phyloP scores from a whole-genome alignment of 805 yeast genomes.

The Lipomyces starkeyi region DNA sequence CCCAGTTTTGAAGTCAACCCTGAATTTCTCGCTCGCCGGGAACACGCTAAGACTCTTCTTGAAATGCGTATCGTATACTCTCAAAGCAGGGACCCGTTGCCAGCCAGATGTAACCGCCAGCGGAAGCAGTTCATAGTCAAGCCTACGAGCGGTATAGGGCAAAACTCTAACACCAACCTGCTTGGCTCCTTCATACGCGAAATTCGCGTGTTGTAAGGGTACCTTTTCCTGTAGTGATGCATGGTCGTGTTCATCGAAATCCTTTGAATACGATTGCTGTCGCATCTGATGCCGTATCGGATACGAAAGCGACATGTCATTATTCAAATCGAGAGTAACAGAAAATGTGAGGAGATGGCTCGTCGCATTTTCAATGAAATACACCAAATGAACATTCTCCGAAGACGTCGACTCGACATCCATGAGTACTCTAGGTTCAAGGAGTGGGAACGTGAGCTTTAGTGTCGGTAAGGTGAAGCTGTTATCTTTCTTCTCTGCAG shows the following conservation, averaged over 20 bases:
- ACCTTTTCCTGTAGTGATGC: not conserved
- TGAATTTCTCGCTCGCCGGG: constrained; percentile 49
- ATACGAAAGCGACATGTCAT: constrained; percentile 37
- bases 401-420: constrained; percentile 40
- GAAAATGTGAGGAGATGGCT: constrained; percentile 69
- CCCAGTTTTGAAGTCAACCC: constrained; percentile 36
- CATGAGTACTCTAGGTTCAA: constrained; percentile 72
- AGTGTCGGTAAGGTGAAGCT: constrained; percentile 47
- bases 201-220: constrained; percentile 40
- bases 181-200: constrained; percentile 50
- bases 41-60: constrained; percentile 64
- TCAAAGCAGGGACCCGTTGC: constrained; percentile 61
- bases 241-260: constrained; percentile 1
- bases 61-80: constrained; percentile 71
- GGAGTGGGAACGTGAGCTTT: constrained; percentile 63
- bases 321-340: constrained; percentile 52
- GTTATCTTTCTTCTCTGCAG: constrained; percentile 18
- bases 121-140: constrained; percentile 44
- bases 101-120: constrained; percentile 40
- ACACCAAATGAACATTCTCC: constrained; percentile 49
- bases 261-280: constrained; percentile 28
- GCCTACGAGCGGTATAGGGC: constrained; percentile 60
- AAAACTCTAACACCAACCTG: constrained; percentile 54
- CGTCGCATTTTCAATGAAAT: constrained; percentile 76
- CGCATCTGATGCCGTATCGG: constrained; percentile 35